These are phyloP conservation scores for Diaporthe vaccinii DNA, from an alignment of 2,329 filamentous ascomycete genomes.

Conservation along the genomic window DNA sequence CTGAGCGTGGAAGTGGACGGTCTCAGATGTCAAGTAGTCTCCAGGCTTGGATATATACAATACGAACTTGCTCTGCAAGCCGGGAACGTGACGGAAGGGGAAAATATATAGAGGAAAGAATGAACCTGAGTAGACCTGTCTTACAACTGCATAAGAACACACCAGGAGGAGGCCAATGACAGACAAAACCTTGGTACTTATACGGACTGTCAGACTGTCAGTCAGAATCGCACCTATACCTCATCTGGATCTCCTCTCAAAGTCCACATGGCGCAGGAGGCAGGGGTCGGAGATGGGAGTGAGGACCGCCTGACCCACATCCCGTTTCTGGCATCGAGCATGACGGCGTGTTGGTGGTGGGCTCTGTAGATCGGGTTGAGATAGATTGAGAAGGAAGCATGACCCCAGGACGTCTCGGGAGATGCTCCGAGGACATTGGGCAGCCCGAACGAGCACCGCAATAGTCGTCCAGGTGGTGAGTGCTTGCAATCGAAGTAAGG, in stretches of 20 bases:
- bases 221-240: no score
- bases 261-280: neutral
- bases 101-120: neutral
- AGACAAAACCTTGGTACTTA: slow-evolving; percentile 6
- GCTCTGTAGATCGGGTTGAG: slow-evolving; percentile 12
- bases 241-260: neutral
- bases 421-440: neutral
- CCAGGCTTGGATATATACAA: slow-evolving; percentile 2
- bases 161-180: neutral
- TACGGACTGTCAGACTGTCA: neutral
- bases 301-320: slow-evolving; percentile 26
- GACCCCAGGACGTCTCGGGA: neutral
- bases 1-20: neutral
- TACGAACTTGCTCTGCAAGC: slow-evolving; percentile 10
- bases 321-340: slow-evolving; percentile 7
- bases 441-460: neutral
- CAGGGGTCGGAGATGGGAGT: slow-evolving; percentile 28
- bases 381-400: slow-evolving; percentile 24
- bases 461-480: neutral
- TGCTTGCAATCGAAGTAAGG: no score
- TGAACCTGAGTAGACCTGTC: neutral
- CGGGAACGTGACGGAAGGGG: neutral
- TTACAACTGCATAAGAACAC: neutral
- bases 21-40: neutral
- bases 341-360: neutral